Evolutionary conservation across 352 stramenopile species (phyloP), one percentile per base, ranked within the genome.

Genomic region (Phytopythium kandeliae): DNA sequence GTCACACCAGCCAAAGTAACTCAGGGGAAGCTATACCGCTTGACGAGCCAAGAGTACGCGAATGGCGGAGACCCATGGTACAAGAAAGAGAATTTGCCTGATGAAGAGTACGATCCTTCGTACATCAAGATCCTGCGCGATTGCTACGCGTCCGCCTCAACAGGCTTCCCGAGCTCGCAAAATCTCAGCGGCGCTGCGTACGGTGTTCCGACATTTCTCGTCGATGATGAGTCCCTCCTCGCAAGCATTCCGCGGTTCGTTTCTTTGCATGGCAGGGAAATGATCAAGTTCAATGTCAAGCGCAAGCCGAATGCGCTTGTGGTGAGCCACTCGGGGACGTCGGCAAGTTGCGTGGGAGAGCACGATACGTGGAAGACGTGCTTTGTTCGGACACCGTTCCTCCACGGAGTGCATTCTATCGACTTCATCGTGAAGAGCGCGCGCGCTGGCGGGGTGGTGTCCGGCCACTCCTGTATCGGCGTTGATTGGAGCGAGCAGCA

Each of bases 31-130:
- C 28, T 92, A n/a, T 95, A 95, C 55, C 76, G 85, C 4, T 57
- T 95, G 24, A 95, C 85, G 35, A 93, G 82, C 0, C 85, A 95
- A 38, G 85, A 95, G 48, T 95, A 85, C 62, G 82, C 85, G 19
- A 92, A 95, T 42, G 81, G 82, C 45, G 85, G 85, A 24, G 85
- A 95, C 48, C 81, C 85, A 8, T 95, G 85, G 85, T 95, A 95
- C 67, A 95, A 95, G 52, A 90, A 91, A 50, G 85, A 95, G 48
- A 93, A 95, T 24, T 36, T 91, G 1, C 85, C 82, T 0, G 82
- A 92, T 43, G 85, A 95, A 57, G 79, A 95, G 42, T 95, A 95
- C 48, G 85, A 95, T 54, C 62, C 63, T 11, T 91, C 79, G 4
- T 91, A 91, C 57, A 89, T 95, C 56, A 89, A 87, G 38, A 91